These are phyloP conservation scores for Diddensiella transvaalensis DNA, from an alignment of 805 yeast species.

Conservation along the genomic window DNA sequence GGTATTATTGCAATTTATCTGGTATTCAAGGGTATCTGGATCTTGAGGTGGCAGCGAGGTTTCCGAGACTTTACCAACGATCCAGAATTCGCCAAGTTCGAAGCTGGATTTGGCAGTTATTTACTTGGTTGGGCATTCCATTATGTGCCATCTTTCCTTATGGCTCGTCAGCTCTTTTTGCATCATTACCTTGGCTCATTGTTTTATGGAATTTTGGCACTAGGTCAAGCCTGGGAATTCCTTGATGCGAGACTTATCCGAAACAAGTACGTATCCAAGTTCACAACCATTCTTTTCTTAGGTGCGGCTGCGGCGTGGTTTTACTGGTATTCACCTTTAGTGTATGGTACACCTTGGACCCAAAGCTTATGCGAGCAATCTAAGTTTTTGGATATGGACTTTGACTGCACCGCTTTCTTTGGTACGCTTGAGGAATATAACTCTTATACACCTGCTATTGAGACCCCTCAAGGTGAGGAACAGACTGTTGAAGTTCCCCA, in stretches of 20 bases:
- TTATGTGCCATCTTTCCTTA: conserved; percentile 60
- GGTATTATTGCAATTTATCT: conserved; percentile 31
- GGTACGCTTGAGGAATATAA: conserved; percentile 29
- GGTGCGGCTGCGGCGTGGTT: conserved; percentile 52
- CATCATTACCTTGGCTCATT: conserved; percentile 93
- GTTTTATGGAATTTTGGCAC: conserved; percentile 76
- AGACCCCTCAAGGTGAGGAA: background rate
- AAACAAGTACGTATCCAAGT: conserved; percentile 45
- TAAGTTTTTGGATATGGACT: conserved; percentile 78
- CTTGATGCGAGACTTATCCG: conserved; percentile 30
- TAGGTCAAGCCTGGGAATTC: conserved; percentile 54
- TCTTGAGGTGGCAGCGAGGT: conserved; percentile 41
- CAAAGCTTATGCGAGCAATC: conserved; percentile 58
- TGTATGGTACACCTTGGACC: conserved; percentile 82
- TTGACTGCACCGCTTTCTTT: conserved; percentile 62
- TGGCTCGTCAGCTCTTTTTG: conserved; percentile 90
- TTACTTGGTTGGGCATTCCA: conserved; percentile 57
- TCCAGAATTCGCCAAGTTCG: conserved; percentile 30
- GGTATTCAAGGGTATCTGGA: conserved; percentile 27
- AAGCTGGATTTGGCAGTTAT: conserved; percentile 40
- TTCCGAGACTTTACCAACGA: conserved; percentile 30
- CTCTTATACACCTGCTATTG: conserved; percentile 13
- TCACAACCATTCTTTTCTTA: conserved; percentile 47
- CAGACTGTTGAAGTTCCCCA: conserved; percentile 4
- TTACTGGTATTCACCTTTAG: conserved; percentile 62